These are phyloP conservation scores for Medicago truncatula DNA, from an alignment of 306 rosid genomes.

Conservation along the genomic window DNA sequence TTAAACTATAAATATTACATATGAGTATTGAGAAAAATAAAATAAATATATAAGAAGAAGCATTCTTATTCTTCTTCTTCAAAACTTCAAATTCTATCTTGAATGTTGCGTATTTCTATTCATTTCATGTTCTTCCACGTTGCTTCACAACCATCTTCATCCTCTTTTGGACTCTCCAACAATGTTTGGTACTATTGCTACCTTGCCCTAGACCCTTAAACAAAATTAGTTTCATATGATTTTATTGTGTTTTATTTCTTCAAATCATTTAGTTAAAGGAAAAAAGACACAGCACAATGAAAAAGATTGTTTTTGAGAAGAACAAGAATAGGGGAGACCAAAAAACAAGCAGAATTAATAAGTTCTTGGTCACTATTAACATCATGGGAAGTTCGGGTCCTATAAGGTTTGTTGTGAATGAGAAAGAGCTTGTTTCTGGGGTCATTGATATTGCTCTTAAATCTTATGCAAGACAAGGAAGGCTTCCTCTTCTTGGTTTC, in stretches of 20 bases:
- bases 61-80: background rate
- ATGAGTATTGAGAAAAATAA: no score
- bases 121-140: constrained; percentile 45
- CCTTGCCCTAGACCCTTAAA: constrained; percentile 47
- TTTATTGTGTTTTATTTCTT: no score
- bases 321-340: constrained; percentile 33
- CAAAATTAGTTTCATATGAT: background rate
- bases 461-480: constrained; percentile 85
- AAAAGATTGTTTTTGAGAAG: constrained; percentile 39
- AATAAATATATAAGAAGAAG: no score
- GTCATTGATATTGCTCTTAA: constrained; percentile 77
- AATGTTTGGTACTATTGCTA: constrained; percentile 47
- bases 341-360: background rate
- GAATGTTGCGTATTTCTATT: constrained; percentile 39
- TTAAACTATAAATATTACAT: no score
- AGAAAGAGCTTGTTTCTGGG: constrained; percentile 67
- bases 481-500: constrained; percentile 82
- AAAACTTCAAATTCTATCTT: constrained; percentile 22
- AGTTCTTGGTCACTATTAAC: constrained; percentile 73
- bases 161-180: constrained; percentile 44
- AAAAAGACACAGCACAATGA: background rate
- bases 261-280: background rate
- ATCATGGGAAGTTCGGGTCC: constrained; percentile 90
- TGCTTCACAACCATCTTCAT: constrained; percentile 14
- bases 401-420: constrained; percentile 74